Percentiles rank a stretch among this genome's conserved stretches.
Evolutionary conservation across 2,329 filamentous ascomycete genomes (phyloP).

Genomic region (Verticillium nubilum): DNA sequence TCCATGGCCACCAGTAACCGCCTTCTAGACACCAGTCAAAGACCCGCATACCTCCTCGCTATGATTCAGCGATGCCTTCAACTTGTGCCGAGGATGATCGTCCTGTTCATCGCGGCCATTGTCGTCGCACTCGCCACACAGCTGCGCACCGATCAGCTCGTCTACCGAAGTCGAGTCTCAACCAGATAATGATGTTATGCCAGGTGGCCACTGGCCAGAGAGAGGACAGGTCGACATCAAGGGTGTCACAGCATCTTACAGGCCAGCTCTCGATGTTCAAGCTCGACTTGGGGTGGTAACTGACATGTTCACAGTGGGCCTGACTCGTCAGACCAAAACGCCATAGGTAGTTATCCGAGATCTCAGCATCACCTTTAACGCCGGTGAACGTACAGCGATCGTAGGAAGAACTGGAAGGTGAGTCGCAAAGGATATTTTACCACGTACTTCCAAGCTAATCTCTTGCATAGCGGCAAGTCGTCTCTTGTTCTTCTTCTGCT

Average conservation of each 20-base stretch:
- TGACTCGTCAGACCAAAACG: not conserved
- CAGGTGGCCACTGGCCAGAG: slow-evolving; percentile 22
- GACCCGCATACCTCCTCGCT: slow-evolving; percentile 51
- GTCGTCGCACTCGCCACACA: slow-evolving; percentile 44
- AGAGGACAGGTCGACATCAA: slow-evolving; percentile 22
- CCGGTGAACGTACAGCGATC: slow-evolving; percentile 28
- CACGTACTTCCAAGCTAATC: not conserved
- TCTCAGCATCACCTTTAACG: slow-evolving; percentile 20
- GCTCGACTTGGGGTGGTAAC: not conserved
- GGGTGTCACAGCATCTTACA: slow-evolving; percentile 27
- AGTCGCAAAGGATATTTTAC: not conserved
- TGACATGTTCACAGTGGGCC: not conserved
- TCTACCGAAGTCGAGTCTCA: slow-evolving; percentile 16
- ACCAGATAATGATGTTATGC: slow-evolving; percentile 9
- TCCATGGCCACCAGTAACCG: slow-evolving; percentile 36
- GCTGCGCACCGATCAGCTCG: slow-evolving; percentile 21
- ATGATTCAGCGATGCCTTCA: slow-evolving; percentile 54
- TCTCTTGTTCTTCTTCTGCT: slow-evolving; percentile 33
- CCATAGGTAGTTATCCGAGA: not conserved
- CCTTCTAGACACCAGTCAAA: slow-evolving; percentile 49
- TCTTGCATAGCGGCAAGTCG: slow-evolving; percentile 33
- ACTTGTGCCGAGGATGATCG: slow-evolving; percentile 42
- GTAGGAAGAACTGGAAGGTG: slow-evolving; percentile 29
- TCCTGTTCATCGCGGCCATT: slow-evolving; percentile 40
- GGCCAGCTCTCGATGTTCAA: slow-evolving; percentile 3